Conservation (phyloP, 176 grass and related monocot genomes). For the Avena atlantica region DNA sequence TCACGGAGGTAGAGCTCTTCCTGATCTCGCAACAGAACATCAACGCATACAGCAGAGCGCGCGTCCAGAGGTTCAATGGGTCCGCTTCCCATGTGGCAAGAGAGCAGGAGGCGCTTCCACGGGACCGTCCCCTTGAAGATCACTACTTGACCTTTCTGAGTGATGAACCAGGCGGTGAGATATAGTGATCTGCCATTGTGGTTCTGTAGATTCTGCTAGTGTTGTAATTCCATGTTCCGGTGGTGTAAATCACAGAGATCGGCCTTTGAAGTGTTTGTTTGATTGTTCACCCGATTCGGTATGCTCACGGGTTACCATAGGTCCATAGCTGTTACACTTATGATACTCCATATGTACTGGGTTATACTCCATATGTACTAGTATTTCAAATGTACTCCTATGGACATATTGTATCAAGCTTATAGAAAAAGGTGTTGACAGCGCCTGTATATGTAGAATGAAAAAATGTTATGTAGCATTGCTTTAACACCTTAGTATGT, state of each 20-base stretch:
- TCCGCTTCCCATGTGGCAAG: slow-evolving; percentile 47
- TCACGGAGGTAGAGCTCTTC: slow-evolving; percentile 78
- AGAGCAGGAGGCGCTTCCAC: slow-evolving; percentile 33
- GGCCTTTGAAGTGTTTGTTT: neutral
- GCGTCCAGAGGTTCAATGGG: slow-evolving; percentile 50
- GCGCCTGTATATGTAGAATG: neutral
- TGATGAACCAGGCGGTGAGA: slow-evolving; percentile 47
- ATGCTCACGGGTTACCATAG: neutral
- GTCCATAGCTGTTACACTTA: neutral
- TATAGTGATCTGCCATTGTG: slow-evolving; percentile 21
- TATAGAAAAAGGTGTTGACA: neutral
- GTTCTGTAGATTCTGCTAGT: neutral
- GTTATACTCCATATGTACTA: too few species aligned
- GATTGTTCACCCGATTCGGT: neutral
- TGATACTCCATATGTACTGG: neutral
- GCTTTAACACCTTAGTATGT: neutral
- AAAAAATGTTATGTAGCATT: neutral
- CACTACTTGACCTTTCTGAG: slow-evolving; percentile 44
- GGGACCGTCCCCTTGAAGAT: slow-evolving; percentile 50
- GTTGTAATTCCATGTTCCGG: neutral
- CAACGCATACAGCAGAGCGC: slow-evolving; percentile 69
- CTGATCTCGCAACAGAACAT: slow-evolving; percentile 78
- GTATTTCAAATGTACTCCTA: too few species aligned
- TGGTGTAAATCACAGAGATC: neutral
- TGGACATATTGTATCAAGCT: neutral